Percentiles rank a stretch among this genome's conserved stretches.
These are phyloP conservation scores for Neolentinus lepideus DNA, from an alignment of 1,284 basidiomycete genomes.

Conservation along the genomic window DNA sequence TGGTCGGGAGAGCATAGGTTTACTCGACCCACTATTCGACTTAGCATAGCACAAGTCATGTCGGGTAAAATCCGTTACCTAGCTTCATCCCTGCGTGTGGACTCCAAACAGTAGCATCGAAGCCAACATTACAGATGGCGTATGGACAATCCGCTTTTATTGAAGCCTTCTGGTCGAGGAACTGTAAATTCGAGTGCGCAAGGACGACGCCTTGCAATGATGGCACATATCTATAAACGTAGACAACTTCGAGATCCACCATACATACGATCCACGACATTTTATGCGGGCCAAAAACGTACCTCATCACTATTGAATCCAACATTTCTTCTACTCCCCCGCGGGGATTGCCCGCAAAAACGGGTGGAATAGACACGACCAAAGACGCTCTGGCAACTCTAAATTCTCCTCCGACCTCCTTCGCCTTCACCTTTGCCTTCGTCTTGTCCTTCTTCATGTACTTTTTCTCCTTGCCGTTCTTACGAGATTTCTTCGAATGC, in stretches of 20 bases:
- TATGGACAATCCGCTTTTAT: slow-evolving; percentile 88
- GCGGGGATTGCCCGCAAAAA: slow-evolving; percentile 66
- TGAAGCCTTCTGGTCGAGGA: slow-evolving; percentile 60
- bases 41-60: slow-evolving; percentile 2
- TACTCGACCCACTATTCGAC: slow-evolving; percentile 68
- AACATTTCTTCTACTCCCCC: slow-evolving; percentile 82
- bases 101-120: slow-evolving; percentile 87
- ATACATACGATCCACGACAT: not conserved
- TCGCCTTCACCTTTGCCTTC: slow-evolving; percentile 32
- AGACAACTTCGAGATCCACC: slow-evolving; percentile 9
- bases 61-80: slow-evolving; percentile 38
- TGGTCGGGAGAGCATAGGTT: slow-evolving; percentile 93
- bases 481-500: slow-evolving; percentile 11
- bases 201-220: slow-evolving; percentile 85
- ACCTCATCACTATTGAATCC: slow-evolving; percentile 94
- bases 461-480: slow-evolving; percentile 20
- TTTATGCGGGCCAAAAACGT: slow-evolving; percentile 21
- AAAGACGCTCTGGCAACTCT: slow-evolving; percentile 60
- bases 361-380: slow-evolving; percentile 75
- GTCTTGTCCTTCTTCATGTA: slow-evolving; percentile 29
- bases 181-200: slow-evolving; percentile 74
- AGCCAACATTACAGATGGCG: slow-evolving; percentile 67
- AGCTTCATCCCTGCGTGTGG: slow-evolving; percentile 83
- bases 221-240: slow-evolving; percentile 70
- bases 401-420: slow-evolving; percentile 45